Evolutionary conservation across 1,284 basidiomycete genomes (phyloP).

Genomic region (Pascua guehoae): DNA sequence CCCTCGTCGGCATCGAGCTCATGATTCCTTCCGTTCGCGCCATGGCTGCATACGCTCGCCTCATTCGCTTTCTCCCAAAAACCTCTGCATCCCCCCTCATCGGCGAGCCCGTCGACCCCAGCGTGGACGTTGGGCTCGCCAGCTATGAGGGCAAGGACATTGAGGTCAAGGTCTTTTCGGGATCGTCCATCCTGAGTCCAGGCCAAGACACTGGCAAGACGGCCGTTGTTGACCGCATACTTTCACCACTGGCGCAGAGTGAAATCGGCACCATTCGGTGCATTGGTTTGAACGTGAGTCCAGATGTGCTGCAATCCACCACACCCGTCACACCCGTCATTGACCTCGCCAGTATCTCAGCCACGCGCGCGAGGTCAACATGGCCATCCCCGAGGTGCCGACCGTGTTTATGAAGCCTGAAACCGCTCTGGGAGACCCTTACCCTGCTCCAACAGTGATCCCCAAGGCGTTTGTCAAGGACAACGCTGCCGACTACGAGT

Average conservation of each 20-base stretch:
- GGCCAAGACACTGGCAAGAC: slow-evolving; percentile 41
- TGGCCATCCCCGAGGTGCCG: slow-evolving; percentile 36
- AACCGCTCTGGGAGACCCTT: slow-evolving; percentile 36
- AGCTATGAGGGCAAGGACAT: slow-evolving; percentile 26
- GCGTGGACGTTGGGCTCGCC: slow-evolving; percentile 48
- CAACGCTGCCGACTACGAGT: slow-evolving; percentile 78
- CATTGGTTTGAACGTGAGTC: slow-evolving; percentile 45
- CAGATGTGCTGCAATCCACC: neutral
- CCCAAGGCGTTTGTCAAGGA: slow-evolving; percentile 58
- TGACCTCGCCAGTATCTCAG: slow-evolving; percentile 41
- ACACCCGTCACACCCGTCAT: too few relatives aligned
- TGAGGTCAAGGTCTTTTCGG: slow-evolving; percentile 42
- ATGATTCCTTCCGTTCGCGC: slow-evolving; percentile 14
- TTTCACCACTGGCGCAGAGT: slow-evolving; percentile 37
- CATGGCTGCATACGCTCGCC: slow-evolving; percentile 29
- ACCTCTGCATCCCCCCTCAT: slow-evolving; percentile 20
- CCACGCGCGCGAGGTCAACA: slow-evolving; percentile 46
- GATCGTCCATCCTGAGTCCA: slow-evolving; percentile 34
- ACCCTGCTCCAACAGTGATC: slow-evolving; percentile 34
- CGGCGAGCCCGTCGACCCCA: slow-evolving; percentile 42
- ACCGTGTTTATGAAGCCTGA: slow-evolving; percentile 44
- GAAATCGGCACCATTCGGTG: slow-evolving; percentile 47
- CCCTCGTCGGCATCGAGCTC: neutral
- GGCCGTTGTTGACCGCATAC: slow-evolving; percentile 31
- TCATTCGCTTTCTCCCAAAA: slow-evolving; percentile 40